Conservation (phyloP, 768 basidiomycete genomes). For the Russula sp. region DNA sequence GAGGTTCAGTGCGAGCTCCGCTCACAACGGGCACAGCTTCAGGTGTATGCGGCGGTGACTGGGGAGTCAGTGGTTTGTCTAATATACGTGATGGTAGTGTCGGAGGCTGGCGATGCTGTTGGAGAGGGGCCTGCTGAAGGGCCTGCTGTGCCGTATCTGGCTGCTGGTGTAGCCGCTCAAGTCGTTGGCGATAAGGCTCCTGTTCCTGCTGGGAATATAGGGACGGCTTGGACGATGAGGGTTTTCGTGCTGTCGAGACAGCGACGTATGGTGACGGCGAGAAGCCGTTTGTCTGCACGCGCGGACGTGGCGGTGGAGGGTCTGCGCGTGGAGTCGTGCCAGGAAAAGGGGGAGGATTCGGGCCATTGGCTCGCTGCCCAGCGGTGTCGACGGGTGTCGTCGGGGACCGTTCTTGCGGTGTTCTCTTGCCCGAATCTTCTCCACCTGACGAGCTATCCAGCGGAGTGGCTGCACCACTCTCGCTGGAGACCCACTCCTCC, state of each 20-base stretch:
- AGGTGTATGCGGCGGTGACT: background rate
- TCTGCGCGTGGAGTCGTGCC: constrained; percentile 31
- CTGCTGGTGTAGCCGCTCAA: background rate
- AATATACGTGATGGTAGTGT: background rate
- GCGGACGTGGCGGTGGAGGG: constrained; percentile 25
- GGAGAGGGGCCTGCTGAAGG: background rate
- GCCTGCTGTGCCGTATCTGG: background rate
- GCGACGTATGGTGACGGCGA: constrained; percentile 4
- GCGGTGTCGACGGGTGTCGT: constrained; percentile 14
- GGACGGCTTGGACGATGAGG: background rate
- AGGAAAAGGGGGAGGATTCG: constrained; percentile 23
- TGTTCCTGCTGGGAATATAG: constrained; percentile 3
- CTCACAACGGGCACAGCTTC: constrained; percentile 1
- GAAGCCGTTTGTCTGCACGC: constrained; percentile 19
- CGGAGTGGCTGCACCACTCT: constrained; percentile 69
- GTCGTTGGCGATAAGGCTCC: constrained; percentile 4
- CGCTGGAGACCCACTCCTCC: constrained; percentile 74
- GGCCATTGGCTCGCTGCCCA: constrained; percentile 7
- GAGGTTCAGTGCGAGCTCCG: constrained; percentile 24
- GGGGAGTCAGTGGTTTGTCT: background rate
- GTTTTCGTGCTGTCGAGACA: background rate
- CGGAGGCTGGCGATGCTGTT: background rate
- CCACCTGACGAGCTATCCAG: constrained; percentile 38
- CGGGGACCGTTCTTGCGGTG: constrained; percentile 27
- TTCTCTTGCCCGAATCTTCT: constrained; percentile 25